These are phyloP conservation scores for Microcyclosporella mali DNA, from an alignment of 2,329 filamentous ascomycete genomes.

Conservation along the genomic window DNA sequence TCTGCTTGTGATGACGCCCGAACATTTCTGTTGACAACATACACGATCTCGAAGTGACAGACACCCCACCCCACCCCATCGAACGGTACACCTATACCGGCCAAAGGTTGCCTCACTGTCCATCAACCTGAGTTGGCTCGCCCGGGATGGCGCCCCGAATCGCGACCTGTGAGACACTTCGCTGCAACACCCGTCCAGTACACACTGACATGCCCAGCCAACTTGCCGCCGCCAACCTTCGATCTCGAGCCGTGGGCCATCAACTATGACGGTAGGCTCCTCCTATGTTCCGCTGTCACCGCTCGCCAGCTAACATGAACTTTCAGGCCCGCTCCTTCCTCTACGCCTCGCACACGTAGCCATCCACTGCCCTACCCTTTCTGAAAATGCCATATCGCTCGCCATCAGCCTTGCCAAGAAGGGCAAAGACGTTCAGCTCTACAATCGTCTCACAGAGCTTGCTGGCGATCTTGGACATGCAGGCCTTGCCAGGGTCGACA, in stretches of 20 bases:
- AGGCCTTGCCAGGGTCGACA: slow-evolving; percentile 60
- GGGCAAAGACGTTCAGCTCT: slow-evolving; percentile 66
- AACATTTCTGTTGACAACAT: too few species aligned
- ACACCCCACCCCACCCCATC: too few species aligned
- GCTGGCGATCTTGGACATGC: slow-evolving; percentile 62
- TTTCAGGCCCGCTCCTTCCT: slow-evolving; percentile 68
- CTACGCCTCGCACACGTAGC: slow-evolving; percentile 79
- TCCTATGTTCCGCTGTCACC: not conserved
- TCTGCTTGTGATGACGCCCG: too few species aligned
- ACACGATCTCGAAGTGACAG: too few species aligned
- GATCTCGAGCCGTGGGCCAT: slow-evolving; percentile 86
- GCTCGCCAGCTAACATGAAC: not conserved
- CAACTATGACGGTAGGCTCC: slow-evolving; percentile 68
- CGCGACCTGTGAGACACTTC: not conserved
- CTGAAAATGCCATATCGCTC: slow-evolving; percentile 71
- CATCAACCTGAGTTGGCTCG: too few species aligned
- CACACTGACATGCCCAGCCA: not conserved
- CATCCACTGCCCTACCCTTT: slow-evolving; percentile 66
- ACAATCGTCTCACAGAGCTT: slow-evolving; percentile 63
- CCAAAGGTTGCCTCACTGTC: too few species aligned
- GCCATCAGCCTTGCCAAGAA: slow-evolving; percentile 70
- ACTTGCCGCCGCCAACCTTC: slow-evolving; percentile 61
- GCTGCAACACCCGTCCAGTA: too few species aligned
- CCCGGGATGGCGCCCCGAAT: not conserved
- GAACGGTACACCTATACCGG: too few species aligned